Percentiles rank a stretch among this genome's conserved stretches.
Conservation (phyloP, 2,329 filamentous ascomycete species). For the Aspergillus caelatus region DNA sequence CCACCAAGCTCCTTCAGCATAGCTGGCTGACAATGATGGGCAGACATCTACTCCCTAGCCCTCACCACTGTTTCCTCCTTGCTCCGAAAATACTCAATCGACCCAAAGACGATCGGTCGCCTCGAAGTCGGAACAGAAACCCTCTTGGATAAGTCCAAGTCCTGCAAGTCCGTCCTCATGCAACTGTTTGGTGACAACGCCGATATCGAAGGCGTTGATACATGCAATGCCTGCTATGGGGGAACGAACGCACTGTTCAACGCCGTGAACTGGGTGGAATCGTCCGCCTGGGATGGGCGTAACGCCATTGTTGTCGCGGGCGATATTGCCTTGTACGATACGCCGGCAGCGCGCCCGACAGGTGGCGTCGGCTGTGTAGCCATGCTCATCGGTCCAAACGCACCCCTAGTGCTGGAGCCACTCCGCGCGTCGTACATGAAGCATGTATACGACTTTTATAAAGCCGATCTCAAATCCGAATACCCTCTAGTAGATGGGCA, state of each 20-base stretch:
- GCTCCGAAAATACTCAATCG: slow-evolving; percentile 80
- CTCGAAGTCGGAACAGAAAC: slow-evolving; percentile 87
- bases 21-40: slow-evolving; percentile 13
- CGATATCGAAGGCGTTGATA: slow-evolving; percentile 82
- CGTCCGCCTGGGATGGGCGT: slow-evolving; percentile 81
- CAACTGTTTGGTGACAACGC: slow-evolving; percentile 82
- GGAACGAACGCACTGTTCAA: slow-evolving; percentile 85
- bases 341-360: slow-evolving; percentile 78
- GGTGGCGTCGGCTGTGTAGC: slow-evolving; percentile 79
- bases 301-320: slow-evolving; percentile 78
- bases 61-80: slow-evolving; percentile 78
- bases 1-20: not conserved
- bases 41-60: slow-evolving; percentile 86
- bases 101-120: slow-evolving; percentile 75
- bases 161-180: slow-evolving; percentile 86
- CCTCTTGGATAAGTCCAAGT: slow-evolving; percentile 86
- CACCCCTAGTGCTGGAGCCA: slow-evolving; percentile 74
- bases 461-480: slow-evolving; percentile 83
- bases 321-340: slow-evolving; percentile 84
- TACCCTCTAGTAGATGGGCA: slow-evolving; percentile 85
- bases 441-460: slow-evolving; percentile 89
- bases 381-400: slow-evolving; percentile 76
- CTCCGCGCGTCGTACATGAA: slow-evolving; percentile 80
- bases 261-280: slow-evolving; percentile 82
- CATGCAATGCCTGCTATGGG: slow-evolving; percentile 83